These are phyloP conservation scores for Geranium rotundifolium DNA, from an alignment of 345 rosid species.

Conservation along the genomic window DNA sequence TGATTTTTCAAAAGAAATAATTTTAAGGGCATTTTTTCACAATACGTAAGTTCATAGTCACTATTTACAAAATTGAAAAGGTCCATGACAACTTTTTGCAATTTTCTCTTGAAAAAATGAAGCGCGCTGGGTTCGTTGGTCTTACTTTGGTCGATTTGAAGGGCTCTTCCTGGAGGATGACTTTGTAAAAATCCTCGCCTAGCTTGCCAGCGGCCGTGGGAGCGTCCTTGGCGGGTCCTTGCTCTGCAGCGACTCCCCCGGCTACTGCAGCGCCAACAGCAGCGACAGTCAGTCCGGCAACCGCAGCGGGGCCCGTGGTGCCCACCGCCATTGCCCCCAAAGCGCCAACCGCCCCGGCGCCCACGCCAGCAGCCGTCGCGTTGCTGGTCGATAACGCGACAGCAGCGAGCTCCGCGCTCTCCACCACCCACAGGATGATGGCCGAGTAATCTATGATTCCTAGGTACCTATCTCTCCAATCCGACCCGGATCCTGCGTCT, in stretches of 20 bases:
- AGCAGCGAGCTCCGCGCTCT: conserved; percentile 71
- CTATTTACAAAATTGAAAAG: neutral
- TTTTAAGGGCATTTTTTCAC: no score
- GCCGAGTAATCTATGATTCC: conserved; percentile 79
- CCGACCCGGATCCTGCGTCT: conserved; percentile 25
- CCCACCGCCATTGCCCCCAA: conserved; percentile 70
- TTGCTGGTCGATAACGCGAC: conserved; percentile 53
- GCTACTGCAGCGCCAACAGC: conserved; percentile 83
- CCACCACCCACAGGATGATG: conserved; percentile 70
- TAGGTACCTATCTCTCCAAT: conserved; percentile 68
- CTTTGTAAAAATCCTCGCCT: conserved; percentile 68
- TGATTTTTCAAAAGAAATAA: no score
- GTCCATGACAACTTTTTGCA: neutral
- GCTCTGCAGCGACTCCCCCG: conserved; percentile 63
- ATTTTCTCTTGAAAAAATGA: no score
- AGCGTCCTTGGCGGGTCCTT: conserved; percentile 52
- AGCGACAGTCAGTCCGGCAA: conserved; percentile 56
- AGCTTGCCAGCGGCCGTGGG: conserved; percentile 53
- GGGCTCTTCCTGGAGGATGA: conserved; percentile 73
- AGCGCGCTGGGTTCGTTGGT: neutral
- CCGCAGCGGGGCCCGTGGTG: conserved; percentile 56
- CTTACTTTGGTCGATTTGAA: conserved; percentile 75
- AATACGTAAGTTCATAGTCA: neutral
- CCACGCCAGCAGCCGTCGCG: conserved; percentile 69
- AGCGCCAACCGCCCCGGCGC: conserved; percentile 67